A percentile compares a stretch with the other conserved stretches of the same genome.
Conservation (phyloP, 1,284 basidiomycete genomes). For the Fomes fomentarius region DNA sequence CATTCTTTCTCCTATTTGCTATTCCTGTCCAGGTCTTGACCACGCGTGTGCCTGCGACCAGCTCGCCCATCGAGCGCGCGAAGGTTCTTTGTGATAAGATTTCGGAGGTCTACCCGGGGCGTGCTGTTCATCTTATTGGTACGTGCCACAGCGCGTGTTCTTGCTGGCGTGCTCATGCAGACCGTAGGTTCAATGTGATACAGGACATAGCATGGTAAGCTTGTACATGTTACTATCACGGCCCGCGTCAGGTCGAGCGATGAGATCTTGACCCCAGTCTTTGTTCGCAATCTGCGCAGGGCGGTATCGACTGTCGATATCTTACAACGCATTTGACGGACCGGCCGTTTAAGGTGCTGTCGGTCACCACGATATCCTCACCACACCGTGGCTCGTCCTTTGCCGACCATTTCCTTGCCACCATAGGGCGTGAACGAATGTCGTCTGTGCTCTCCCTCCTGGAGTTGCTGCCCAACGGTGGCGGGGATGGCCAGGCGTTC, state of each 20-base stretch:
- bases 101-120: slow-evolving; percentile 77
- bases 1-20: not conserved
- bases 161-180: slow-evolving; percentile 34
- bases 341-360: slow-evolving; percentile 72
- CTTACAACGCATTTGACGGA: slow-evolving; percentile 73
- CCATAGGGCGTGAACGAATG: slow-evolving; percentile 70
- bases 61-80: slow-evolving; percentile 84
- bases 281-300: slow-evolving; percentile 49
- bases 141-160: slow-evolving; percentile 23
- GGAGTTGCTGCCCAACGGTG: slow-evolving; percentile 82
- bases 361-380: slow-evolving; percentile 91
- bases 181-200: slow-evolving; percentile 23
- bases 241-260: too few species aligned
- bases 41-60: slow-evolving; percentile 90
- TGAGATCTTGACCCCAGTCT: not conserved
- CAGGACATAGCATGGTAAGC: slow-evolving; percentile 87
- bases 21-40: slow-evolving; percentile 63
- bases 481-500: slow-evolving; percentile 92
- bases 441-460: slow-evolving; percentile 69
- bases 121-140: slow-evolving; percentile 88
- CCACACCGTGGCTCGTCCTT: slow-evolving; percentile 94
- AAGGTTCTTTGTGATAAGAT: slow-evolving; percentile 85
- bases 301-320: slow-evolving; percentile 92
- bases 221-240: too few species aligned
- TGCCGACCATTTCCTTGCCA: slow-evolving; percentile 88